phyloP scores from a whole-genome alignment of 257 asterid genomes.

The Penstemon barbatus region DNA sequence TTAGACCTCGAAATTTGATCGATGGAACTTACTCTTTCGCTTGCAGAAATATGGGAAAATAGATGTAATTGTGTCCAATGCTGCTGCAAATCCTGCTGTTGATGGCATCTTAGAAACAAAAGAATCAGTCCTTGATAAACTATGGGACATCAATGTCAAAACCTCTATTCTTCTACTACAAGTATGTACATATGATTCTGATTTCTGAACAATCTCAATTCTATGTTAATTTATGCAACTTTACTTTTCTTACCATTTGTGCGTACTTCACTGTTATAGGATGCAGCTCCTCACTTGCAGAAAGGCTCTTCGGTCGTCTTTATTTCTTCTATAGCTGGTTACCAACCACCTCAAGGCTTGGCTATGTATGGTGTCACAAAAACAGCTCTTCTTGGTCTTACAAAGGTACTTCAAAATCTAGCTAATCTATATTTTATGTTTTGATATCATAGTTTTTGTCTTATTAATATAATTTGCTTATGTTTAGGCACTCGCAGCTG shows the following conservation, averaged over 20 bases:
- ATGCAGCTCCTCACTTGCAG: constrained; percentile 70
- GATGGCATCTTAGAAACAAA: constrained; percentile 67
- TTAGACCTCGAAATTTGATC: neutral
- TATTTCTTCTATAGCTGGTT: constrained; percentile 66
- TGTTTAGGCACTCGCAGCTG: constrained; percentile 79
- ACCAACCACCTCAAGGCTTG: constrained; percentile 55
- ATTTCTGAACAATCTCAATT: neutral
- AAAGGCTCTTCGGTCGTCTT: constrained; percentile 76
- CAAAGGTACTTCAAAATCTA: constrained; percentile 54
- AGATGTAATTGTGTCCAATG: constrained; percentile 81
- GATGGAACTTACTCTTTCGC: neutral
- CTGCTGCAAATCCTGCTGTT: constrained; percentile 86
- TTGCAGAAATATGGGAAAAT: constrained; percentile 80
- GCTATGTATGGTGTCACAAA: constrained; percentile 93
- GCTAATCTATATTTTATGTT: neutral
- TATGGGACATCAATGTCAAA: constrained; percentile 94
- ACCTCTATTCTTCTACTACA: constrained; percentile 73
- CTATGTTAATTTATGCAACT: neutral
- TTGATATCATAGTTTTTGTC: neutral
- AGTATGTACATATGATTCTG: constrained; percentile 42
- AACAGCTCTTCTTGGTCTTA: constrained; percentile 91
- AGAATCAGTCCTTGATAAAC: constrained; percentile 81
- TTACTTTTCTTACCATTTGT: constrained; percentile 5
- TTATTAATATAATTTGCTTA: neutral
- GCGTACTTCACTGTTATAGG: constrained; percentile 39